Conservation (phyloP, 2,329 filamentous ascomycete species). For the Aspergillus persii region DNA sequence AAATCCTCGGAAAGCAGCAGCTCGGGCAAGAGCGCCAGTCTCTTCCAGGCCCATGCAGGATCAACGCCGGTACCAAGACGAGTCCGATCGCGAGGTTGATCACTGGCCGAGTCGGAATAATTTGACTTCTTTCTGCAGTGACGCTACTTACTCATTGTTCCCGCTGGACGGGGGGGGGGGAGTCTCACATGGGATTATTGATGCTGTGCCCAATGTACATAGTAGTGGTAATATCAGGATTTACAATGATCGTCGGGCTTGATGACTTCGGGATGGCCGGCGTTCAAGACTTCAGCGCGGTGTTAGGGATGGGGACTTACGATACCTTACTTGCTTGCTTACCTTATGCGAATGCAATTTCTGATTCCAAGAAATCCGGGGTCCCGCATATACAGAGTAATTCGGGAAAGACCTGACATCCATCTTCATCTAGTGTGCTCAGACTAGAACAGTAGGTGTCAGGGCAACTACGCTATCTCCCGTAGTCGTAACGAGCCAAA, state of each 20-base stretch:
- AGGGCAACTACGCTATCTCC: no score
- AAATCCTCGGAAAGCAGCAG: constrained; percentile 17
- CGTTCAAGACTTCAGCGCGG: not conserved
- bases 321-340: not conserved
- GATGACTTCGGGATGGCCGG: not conserved
- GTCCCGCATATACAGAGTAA: not conserved
- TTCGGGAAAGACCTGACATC: no score
- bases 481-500: no score
- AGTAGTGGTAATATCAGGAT: not conserved
- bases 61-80: constrained; percentile 36
- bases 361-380: not conserved
- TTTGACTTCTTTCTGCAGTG: not conserved
- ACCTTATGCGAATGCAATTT: no score
- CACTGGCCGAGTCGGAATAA: not conserved
- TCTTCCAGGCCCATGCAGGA: constrained; percentile 33
- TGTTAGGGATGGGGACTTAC: not conserved
- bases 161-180: not conserved
- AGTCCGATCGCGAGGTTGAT: constrained; percentile 28
- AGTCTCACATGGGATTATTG: not conserved
- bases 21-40: constrained; percentile 27
- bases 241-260: not conserved
- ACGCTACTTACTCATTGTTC: not conserved
- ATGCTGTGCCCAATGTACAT: not conserved
- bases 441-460: no score
- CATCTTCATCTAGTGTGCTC: no score